Conservation (phyloP, 208 protist species). For the Phytomonas francai region DNA sequence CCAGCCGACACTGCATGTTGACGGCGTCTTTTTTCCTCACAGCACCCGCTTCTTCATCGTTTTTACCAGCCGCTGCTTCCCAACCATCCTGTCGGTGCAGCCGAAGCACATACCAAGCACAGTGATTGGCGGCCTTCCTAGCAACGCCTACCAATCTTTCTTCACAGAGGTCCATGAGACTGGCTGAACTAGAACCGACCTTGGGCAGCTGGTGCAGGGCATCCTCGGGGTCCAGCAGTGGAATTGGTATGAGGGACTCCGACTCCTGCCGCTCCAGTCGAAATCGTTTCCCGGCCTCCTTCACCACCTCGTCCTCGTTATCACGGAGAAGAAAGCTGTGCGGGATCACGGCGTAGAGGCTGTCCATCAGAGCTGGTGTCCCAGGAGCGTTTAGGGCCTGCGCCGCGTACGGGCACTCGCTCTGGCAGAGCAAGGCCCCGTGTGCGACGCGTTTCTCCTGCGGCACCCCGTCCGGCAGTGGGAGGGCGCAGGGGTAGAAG, state of each 20-base stretch:
- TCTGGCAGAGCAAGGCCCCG: slow-evolving; percentile 21
- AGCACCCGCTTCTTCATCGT: slow-evolving; percentile 1
- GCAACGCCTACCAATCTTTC: slow-evolving; percentile 21
- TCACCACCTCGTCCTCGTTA: slow-evolving; percentile 54
- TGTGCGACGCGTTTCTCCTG: slow-evolving; percentile 4
- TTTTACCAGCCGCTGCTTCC: not conserved
- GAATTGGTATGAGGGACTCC: slow-evolving; percentile 12
- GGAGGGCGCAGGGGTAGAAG: slow-evolving; percentile 53
- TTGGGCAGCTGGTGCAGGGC: not conserved
- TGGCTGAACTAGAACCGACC: slow-evolving; percentile 7
- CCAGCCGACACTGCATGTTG: not conserved
- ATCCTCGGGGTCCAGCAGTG: slow-evolving; percentile 10
- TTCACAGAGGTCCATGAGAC: slow-evolving; percentile 26
- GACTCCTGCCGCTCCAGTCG: slow-evolving; percentile 18
- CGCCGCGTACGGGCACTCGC: slow-evolving; percentile 23
- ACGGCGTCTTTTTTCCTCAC: not conserved
- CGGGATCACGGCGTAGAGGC: slow-evolving; percentile 45
- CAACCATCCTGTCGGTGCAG: slow-evolving; percentile 1
- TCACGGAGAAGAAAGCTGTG: slow-evolving; percentile 64
- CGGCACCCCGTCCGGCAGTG: slow-evolving; percentile 19
- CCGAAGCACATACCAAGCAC: slow-evolving; percentile 19
- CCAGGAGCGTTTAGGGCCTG: slow-evolving; percentile 14
- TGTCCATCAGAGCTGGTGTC: slow-evolving; percentile 10
- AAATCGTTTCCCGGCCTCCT: slow-evolving; percentile 48
- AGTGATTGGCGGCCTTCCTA: slow-evolving; percentile 22